phyloP scores from a whole-genome alignment of 306 rosid species.

The Trichosanthes cucumerina region DNA sequence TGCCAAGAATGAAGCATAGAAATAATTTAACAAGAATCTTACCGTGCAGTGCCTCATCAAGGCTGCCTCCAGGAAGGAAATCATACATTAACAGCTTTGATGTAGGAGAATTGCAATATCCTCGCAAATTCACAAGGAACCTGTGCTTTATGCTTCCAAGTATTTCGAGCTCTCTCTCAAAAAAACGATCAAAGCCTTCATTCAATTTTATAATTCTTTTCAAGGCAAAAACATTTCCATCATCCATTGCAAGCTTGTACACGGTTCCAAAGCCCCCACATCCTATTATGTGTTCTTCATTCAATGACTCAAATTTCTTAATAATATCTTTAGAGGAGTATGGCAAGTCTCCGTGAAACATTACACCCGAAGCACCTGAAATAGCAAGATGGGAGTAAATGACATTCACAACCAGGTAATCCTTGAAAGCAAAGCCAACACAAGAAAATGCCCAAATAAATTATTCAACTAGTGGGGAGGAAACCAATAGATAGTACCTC shows the following conservation, averaged over 20 bases:
- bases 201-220: constrained; percentile 83
- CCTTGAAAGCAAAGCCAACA: background rate
- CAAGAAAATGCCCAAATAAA: constrained; percentile 10
- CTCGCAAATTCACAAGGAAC: constrained; percentile 90
- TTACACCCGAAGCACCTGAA: constrained; percentile 86
- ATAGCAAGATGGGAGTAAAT: constrained; percentile 19
- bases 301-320: constrained; percentile 85
- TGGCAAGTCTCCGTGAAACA: constrained; percentile 99
- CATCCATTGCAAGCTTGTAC: constrained; percentile 98
- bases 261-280: constrained; percentile 91
- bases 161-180: constrained; percentile 95
- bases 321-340: constrained; percentile 92
- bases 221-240: constrained; percentile 86
- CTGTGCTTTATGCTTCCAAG: constrained; percentile 98
- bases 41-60: constrained; percentile 97
- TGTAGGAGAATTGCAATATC: constrained; percentile 96
- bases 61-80: constrained; percentile 90
- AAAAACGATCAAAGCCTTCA: constrained; percentile 92
- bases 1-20: constrained; percentile 5
- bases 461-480: background rate
- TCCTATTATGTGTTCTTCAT: constrained; percentile 88
- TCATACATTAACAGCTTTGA: constrained; percentile 93
- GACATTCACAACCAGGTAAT: constrained; percentile 17
- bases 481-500: constrained; percentile 43
- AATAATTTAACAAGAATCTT: constrained; percentile 18